Percentiles rank a stretch among this genome's conserved stretches.
Evolutionary conservation across 2,329 filamentous ascomycete genomes (phyloP).

Genomic region (Penicillium brevicompactum): DNA sequence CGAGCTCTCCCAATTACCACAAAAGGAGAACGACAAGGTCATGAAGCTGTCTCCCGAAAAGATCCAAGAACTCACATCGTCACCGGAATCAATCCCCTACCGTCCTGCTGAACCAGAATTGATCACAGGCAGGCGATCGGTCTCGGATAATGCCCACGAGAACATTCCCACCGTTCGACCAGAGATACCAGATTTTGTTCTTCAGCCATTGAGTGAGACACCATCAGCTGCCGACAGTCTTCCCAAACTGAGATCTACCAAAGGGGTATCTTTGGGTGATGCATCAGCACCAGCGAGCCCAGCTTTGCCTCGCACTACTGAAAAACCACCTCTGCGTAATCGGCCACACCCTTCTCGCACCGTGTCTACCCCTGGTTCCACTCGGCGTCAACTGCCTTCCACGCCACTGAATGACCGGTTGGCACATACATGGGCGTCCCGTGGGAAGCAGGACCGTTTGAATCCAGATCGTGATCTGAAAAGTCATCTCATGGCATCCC

Average conservation of each 20-base stretch:
- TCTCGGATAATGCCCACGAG: slow-evolving; percentile 23
- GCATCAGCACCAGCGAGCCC: slow-evolving; percentile 24
- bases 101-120: slow-evolving; percentile 38
- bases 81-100: slow-evolving; percentile 57
- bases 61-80: slow-evolving; percentile 57
- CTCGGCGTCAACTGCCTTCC: slow-evolving; percentile 33
- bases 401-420: slow-evolving; percentile 35
- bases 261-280: slow-evolving; percentile 30
- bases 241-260: slow-evolving; percentile 25
- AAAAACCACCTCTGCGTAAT: slow-evolving; percentile 27
- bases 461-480: slow-evolving; percentile 38
- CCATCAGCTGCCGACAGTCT: slow-evolving; percentile 20
- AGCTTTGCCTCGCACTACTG: slow-evolving; percentile 16
- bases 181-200: slow-evolving; percentile 17
- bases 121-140: slow-evolving; percentile 23
- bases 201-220: slow-evolving; percentile 32
- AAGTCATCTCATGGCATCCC: slow-evolving; percentile 25
- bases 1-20: slow-evolving; percentile 24
- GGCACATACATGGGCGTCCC: slow-evolving; percentile 36
- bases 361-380: slow-evolving; percentile 40
- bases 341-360: slow-evolving; percentile 36
- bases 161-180: slow-evolving; percentile 3
- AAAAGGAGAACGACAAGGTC: slow-evolving; percentile 41
- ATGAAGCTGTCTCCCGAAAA: slow-evolving; percentile 58
- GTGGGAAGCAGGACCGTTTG: slow-evolving; percentile 36